Base-by-base conservation (phyloP, 345 rosid species). In the Streptanthus diversifolius region DNA sequence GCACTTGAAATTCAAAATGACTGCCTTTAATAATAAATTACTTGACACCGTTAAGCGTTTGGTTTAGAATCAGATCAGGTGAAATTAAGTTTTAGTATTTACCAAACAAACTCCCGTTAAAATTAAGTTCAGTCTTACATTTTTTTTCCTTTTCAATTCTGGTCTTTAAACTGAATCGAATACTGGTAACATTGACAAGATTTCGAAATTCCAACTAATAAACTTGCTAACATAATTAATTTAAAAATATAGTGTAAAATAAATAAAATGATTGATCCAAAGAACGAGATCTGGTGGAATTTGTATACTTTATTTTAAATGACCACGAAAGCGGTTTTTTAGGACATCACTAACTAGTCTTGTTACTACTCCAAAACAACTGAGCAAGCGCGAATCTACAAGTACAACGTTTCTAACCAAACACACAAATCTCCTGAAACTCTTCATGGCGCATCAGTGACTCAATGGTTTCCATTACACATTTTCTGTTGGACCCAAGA, bases 341-440 rank as follows among this genome's bases (percentile, higher is more conserved):
- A 90, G 67, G 17, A 85, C 60, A 63, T 88, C 18, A n/a, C 47
- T 7, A 63, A 45, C n/a, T n/a, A 77, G 69, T 75, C 86, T 62
- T 81, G 83, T 68, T 78, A 85, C 77, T 78, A 85, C 77, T 90
- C 92, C 25, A 89, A 82, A 58, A 82, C 79, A 61, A 87, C 61
- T 13, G 89, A 65, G 92, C 96, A 44, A 84, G 86, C 18, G 86
- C 95, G 15, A 90, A 90, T 74, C 96, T 83, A 68, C 79, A 90
- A 1, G 95, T 88, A 10, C 87, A 82, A 10, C 36, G 79, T 86
- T 93, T 75, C 92, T 81, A 5, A 86, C 93, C 45, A 90, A 84
- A 27, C n/a, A 90, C 89, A 72, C 81, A 82, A 35, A 85, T 81
- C 74, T 87, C 93, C 65, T 82, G 3, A 13, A 48, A 35, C 17